phyloP scores from a whole-genome alignment of 495 filamentous ascomycete species.

The Talaromyces wortmannii region DNA sequence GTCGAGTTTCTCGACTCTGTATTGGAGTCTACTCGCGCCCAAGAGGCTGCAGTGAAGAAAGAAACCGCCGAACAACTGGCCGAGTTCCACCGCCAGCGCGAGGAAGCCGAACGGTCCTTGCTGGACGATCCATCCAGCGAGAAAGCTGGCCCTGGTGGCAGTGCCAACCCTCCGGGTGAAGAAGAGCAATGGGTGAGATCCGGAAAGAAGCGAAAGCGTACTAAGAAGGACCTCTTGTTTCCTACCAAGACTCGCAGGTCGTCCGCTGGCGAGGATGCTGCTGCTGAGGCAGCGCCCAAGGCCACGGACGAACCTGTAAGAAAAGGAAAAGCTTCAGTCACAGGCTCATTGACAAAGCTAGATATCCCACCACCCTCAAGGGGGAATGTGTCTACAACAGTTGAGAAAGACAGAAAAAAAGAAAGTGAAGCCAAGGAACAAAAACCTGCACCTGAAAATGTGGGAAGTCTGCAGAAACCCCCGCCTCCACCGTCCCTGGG shows the following conservation, averaged over 20 bases:
- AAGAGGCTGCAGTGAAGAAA: slow-evolving; percentile 66
- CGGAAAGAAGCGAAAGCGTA: slow-evolving; percentile 53
- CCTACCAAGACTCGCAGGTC: slow-evolving; percentile 54
- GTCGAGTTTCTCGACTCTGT: slow-evolving; percentile 84
- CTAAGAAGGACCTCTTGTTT: slow-evolving; percentile 44
- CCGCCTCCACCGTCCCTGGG: slow-evolving; percentile 9
- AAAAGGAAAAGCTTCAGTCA: not conserved
- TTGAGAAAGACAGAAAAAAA: not conserved
- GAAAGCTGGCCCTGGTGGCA: slow-evolving; percentile 16
- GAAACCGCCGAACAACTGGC: slow-evolving; percentile 71
- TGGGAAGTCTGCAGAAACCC: slow-evolving; percentile 5
- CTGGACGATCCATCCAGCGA: slow-evolving; percentile 30
- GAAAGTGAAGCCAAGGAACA: not conserved
- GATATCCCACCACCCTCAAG: not conserved
- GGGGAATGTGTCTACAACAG: not conserved
- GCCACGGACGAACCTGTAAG: not conserved
- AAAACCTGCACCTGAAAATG: not conserved
- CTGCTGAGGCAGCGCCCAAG: not conserved
- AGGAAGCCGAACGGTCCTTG: slow-evolving; percentile 52
- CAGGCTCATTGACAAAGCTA: not conserved
- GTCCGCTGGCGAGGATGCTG: slow-evolving; percentile 15
- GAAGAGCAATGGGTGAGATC: slow-evolving; percentile 49
- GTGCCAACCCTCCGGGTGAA: slow-evolving; percentile 19
- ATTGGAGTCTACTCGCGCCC: slow-evolving; percentile 55
- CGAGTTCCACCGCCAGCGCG: slow-evolving; percentile 60